Evolutionary conservation across 1,284 basidiomycete species (phyloP), one percentile per base, ranked within the genome.

Genomic region (Pyrrhoderma lamaoense): DNA sequence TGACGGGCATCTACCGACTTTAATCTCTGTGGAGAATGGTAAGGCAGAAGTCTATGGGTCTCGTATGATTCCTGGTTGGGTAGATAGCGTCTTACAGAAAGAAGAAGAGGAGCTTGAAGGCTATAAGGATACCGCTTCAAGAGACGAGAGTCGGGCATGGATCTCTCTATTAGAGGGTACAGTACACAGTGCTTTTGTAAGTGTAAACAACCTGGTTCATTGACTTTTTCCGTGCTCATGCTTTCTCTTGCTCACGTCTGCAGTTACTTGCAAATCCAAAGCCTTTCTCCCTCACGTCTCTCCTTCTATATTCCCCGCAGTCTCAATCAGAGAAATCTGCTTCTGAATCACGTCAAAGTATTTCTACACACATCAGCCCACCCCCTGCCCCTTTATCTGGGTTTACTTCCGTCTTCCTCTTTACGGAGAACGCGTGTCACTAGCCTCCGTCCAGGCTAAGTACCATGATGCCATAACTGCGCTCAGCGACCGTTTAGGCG

Each of bases 71-170:
- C 83, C 81, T 3, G 72, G 74, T 14, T 89, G 86, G 87, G 83
- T 75, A 1, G 82, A 85, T 56, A 65, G 65, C 18, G 70, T 64
- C 34, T 66, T 77, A 11, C 69, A 66, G 14, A 61, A 67, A 11
- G 67, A 70, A 18, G 63, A 69, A 9, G 70, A 70, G 43, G 66
- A 69, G 3, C 66, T 85, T 34, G 82, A 89, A 60, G 86, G 85
- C 3, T 89, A 85, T 62, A 71, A 64, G 21, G 73, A 84, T 58
- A 70, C 73, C 47, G 64, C 65, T 13, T 70, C 80, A 23, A 71
- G 74, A 48, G 80, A 87, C 59, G 86, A 90, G 64, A 85, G 85
- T 59, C 74, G 79, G 39, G 86, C 88, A 2, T 90, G 87, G 87
- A 75, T 87, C 18, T 70, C 82, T 3, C 69, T 90, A 25, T 72